Evolutionary conservation across 768 basidiomycete genomes (phyloP), one percentile per base, ranked within the genome.

Genomic region (Neoboletus subvelutipes): DNA sequence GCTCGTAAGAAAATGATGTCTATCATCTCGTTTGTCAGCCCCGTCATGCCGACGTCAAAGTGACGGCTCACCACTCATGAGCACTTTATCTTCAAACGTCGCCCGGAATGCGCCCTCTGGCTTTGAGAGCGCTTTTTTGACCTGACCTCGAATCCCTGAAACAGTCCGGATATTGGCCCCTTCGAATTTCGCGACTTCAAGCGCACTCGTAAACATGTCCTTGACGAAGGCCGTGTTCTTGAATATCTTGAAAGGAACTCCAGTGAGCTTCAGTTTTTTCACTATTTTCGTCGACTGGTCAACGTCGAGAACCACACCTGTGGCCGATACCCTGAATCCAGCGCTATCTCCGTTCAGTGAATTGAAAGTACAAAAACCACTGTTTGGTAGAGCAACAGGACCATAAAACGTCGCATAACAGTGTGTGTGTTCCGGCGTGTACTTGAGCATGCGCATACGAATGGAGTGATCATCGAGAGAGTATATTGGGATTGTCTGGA

Each of bases 401-500:
- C 94, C 96, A 67, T 95, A 99, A 73, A 98, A 97, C 3, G 95
- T 97, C 3, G 95, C 96, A 67, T 88, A 96, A 67, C 97, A 99
- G 70, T 99, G 97, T 97, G 96, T 98, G 68, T 99, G 97, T 75
- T 99, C 97, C 0, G 97, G 97, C 1, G 97, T 98, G 71, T 99
- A 99, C 76, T 99, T 99, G 76, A 99, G 89, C 88, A 98, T 91
- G 36, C 97, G 92, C 87, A 98, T 97, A 18, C 97, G 90, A 63
- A 98, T 96, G 11, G 90, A 93, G 69, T 97, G 95, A 73, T 99
- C 97, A 70, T 99, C 97, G 22, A 99, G 78, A 20, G 94, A 94
- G 74, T 98, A 99, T 61, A 98, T 88, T 2, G 97, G 97, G 6
- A 96, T 78, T 0, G 84, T 89, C 72, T 99, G 97, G 79, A 98